phyloP scores from a whole-genome alignment of 495 filamentous ascomycete genomes.

The Tuber umbilicatum region DNA sequence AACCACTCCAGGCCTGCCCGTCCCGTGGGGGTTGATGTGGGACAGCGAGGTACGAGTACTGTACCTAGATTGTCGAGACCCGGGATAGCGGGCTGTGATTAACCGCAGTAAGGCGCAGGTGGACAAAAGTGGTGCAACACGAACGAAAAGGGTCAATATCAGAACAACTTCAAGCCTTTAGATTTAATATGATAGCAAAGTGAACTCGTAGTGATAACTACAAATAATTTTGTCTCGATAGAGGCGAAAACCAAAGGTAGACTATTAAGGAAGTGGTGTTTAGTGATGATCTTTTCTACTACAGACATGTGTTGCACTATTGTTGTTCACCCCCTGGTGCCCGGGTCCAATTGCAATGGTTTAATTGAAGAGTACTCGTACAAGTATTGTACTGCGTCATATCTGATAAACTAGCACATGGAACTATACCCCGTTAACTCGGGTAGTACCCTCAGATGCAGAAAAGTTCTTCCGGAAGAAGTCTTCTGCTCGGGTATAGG shows the following conservation, averaged over 20 bases:
- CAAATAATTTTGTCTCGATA: background rate
- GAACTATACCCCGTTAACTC: background rate
- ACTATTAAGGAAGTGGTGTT: background rate
- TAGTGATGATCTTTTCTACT: background rate
- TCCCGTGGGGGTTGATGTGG: background rate
- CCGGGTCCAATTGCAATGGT: background rate
- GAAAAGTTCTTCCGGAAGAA: background rate
- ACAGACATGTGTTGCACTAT: background rate
- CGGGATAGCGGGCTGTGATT: background rate
- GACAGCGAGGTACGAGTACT: background rate
- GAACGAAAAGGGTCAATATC: background rate
- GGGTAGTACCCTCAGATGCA: background rate
- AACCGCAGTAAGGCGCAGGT: too few relatives aligned
- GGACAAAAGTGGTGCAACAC: background rate
- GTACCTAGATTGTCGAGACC: background rate
- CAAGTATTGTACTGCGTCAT: background rate
- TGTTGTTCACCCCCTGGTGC: background rate
- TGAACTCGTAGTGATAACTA: background rate
- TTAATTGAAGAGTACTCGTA: background rate
- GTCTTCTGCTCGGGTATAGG: background rate
- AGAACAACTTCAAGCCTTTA: background rate
- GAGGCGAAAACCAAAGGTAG: background rate
- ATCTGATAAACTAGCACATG: background rate
- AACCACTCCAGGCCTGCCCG: too few relatives aligned
- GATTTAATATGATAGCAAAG: background rate